These are phyloP conservation scores for Pichia sp. DNA, from an alignment of 1,139 yeast species.

Conservation along the genomic window DNA sequence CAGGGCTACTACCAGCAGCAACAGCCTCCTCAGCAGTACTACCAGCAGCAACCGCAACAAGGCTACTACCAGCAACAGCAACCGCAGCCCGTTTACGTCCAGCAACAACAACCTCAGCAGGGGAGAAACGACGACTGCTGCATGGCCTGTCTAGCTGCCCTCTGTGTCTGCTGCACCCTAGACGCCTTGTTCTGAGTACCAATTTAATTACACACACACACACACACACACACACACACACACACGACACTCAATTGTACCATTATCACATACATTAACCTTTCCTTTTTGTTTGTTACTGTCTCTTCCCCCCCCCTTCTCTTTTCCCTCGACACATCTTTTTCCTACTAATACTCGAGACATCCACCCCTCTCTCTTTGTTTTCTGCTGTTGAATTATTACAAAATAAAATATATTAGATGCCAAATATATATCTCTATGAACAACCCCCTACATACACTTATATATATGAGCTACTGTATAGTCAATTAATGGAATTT, in stretches of 20 bases:
- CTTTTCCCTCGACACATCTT: neutral
- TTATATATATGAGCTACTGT: neutral
- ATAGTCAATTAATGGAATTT: neutral
- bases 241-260: neutral
- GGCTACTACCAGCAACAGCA: constrained; percentile 52
- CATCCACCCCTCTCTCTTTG: neutral
- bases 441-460: neutral
- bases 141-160: constrained; percentile 66
- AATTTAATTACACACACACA: neutral
- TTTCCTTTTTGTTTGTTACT: neutral
- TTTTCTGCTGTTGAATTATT: neutral
- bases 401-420: neutral
- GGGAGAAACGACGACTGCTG: constrained; percentile 47
- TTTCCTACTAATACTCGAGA: neutral
- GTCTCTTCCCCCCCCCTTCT: neutral
- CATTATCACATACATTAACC: neutral
- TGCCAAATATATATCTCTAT: neutral
- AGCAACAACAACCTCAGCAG: constrained; percentile 49
- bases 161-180: constrained; percentile 71
- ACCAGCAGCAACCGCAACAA: constrained; percentile 36
- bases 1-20: constrained; percentile 31
- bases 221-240: neutral
- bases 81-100: constrained; percentile 66
- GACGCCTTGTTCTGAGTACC: constrained; percentile 51
- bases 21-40: constrained; percentile 44